Conservation (phyloP, 768 basidiomycete genomes). For the Psilocybe sp. region DNA sequence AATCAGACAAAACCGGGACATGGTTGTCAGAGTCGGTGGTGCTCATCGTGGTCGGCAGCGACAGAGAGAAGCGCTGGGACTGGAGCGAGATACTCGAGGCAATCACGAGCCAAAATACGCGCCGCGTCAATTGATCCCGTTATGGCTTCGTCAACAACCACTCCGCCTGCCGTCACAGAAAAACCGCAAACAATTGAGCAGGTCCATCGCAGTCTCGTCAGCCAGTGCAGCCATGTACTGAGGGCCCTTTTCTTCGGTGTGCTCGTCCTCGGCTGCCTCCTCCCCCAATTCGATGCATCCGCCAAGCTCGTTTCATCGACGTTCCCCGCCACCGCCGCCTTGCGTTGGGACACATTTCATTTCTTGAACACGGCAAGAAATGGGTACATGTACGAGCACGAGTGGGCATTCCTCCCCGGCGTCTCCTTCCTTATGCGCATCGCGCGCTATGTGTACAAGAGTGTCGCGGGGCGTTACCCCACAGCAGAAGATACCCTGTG, state of each 20-base stretch:
- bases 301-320: conserved; percentile 21
- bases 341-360: conserved; percentile 90
- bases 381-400: conserved; percentile 66
- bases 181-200: too few species aligned
- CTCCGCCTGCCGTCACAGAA: too few species aligned
- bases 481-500: conserved; percentile 26
- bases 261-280: conserved; percentile 24
- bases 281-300: conserved; percentile 40
- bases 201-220: too few species aligned
- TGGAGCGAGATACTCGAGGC: background rate
- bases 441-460: conserved; percentile 22
- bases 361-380: conserved; percentile 66
- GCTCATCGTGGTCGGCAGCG: conserved; percentile 6
- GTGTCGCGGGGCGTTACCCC: conserved; percentile 4
- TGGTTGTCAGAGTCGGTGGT: conserved; percentile 7
- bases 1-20: conserved; percentile 32
- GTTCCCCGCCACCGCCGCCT: conserved; percentile 23
- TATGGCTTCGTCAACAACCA: too few species aligned
- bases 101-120: too few species aligned
- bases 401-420: conserved; percentile 87
- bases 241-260: conserved; percentile 4
- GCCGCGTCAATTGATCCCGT: too few species aligned
- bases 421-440: conserved; percentile 52
- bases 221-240: too few species aligned
- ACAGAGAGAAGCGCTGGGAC: background rate